Percentiles rank a stretch among this genome's conserved stretches.
These are phyloP conservation scores for Trebouxia sp. DNA, from an alignment of 139 green algal species.

Conservation along the genomic window DNA sequence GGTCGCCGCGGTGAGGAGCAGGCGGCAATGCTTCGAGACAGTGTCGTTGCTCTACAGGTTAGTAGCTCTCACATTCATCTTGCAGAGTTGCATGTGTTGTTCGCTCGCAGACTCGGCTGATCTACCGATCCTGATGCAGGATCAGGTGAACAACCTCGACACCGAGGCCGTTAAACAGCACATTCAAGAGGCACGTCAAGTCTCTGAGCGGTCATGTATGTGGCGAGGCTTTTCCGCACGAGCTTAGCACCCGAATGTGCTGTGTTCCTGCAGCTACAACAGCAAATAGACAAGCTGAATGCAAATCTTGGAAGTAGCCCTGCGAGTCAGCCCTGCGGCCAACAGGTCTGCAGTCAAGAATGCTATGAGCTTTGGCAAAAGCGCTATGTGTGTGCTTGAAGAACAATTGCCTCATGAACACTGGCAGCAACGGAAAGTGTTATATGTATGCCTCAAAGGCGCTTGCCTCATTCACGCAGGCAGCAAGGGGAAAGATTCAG, in stretches of 20 bases:
- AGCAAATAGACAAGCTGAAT: slow-evolving; percentile 32
- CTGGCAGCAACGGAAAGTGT: no score
- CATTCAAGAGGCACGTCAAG: not conserved
- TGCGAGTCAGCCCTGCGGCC: not conserved
- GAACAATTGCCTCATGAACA: no score
- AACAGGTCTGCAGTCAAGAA: no score
- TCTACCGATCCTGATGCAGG: not conserved
- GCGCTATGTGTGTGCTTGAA: no score
- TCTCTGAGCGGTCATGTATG: no score
- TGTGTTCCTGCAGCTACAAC: slow-evolving; percentile 29
- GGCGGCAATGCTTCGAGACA: not conserved
- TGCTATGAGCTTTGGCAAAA: no score
- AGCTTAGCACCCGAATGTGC: no score
- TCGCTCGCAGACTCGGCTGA: no score
- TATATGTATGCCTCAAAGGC: no score
- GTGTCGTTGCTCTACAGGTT: not conserved
- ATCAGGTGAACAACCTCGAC: not conserved
- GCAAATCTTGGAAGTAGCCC: not conserved
- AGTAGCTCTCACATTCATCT: no score
- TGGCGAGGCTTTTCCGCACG: not conserved
- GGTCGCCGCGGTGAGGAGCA: not conserved
- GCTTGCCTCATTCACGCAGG: no score
- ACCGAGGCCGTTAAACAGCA: not conserved
- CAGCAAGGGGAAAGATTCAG: slow-evolving; percentile 42
- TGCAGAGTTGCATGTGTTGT: no score